These are phyloP conservation scores for Sporothrix phasma DNA, from an alignment of 2,329 filamentous ascomycete species.

Conservation along the genomic window DNA sequence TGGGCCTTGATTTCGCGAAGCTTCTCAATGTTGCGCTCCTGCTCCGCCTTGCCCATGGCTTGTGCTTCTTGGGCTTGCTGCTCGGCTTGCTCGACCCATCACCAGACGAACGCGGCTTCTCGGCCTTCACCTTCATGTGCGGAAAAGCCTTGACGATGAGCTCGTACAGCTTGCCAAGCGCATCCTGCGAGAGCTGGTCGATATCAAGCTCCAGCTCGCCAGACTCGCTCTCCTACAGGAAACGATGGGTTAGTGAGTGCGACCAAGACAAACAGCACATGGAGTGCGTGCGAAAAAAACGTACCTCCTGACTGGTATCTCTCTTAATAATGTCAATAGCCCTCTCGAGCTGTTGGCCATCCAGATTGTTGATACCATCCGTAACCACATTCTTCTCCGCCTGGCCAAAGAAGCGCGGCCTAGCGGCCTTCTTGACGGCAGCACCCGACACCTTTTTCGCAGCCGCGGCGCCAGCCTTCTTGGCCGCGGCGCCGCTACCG, in stretches of 20 bases:
- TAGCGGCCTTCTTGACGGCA: constrained; percentile 36
- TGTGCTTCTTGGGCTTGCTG: constrained; percentile 60
- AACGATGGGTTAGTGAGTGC: constrained; percentile 13
- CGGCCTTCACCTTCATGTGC: constrained; percentile 26
- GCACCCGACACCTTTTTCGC: constrained; percentile 27
- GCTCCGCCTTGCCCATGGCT: constrained; percentile 67
- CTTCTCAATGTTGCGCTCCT: constrained; percentile 56
- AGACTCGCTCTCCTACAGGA: constrained; percentile 43
- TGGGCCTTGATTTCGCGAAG: constrained; percentile 50
- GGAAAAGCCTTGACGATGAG: constrained; percentile 33
- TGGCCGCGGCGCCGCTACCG: constrained; percentile 15
- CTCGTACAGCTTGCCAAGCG: constrained; percentile 42
- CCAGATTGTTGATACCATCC: constrained; percentile 70
- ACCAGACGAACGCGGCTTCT: constrained; percentile 25
- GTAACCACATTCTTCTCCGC: constrained; percentile 89
- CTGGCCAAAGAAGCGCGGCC: constrained; percentile 56
- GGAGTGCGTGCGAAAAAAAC: constrained; percentile 22
- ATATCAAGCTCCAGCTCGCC: constrained; percentile 53
- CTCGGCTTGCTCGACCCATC: constrained; percentile 25
- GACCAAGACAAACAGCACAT: too few species aligned
- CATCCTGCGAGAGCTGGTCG: constrained; percentile 46
- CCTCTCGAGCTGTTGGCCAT: constrained; percentile 64
- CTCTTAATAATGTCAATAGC: constrained; percentile 85
- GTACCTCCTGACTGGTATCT: constrained; percentile 64
- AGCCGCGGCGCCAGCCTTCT: constrained; percentile 20